phyloP scores from a whole-genome alignment of 2,329 filamentous ascomycete genomes.

The Westerdykella aurantiaca region DNA sequence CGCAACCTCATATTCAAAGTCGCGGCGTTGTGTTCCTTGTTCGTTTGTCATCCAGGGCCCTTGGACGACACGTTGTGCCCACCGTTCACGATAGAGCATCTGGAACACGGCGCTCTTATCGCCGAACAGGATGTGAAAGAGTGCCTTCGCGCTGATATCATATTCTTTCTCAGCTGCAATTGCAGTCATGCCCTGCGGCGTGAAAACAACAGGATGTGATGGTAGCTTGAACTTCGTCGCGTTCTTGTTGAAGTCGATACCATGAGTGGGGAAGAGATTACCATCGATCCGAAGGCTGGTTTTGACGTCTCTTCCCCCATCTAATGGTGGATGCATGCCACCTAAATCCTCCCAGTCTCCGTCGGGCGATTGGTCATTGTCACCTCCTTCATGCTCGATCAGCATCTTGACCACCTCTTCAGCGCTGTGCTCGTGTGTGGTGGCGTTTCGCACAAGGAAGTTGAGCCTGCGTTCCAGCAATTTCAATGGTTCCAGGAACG shows the following conservation, averaged over 20 bases:
- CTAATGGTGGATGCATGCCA: slow-evolving; percentile 50
- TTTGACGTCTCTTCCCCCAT: slow-evolving; percentile 52
- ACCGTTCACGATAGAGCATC: slow-evolving; percentile 70
- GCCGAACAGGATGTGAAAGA: slow-evolving; percentile 94
- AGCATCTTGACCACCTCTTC: slow-evolving; percentile 67
- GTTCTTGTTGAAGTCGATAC: slow-evolving; percentile 40
- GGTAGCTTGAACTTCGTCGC: slow-evolving; percentile 75
- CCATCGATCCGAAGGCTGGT: slow-evolving; percentile 58
- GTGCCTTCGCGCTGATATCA: slow-evolving; percentile 84
- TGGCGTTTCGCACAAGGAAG: slow-evolving; percentile 73
- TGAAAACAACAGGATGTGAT: slow-evolving; percentile 71
- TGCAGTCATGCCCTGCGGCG: slow-evolving; percentile 73
- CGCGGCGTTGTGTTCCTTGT: slow-evolving; percentile 64
- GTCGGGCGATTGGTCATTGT: slow-evolving; percentile 57
- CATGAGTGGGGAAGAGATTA: slow-evolving; percentile 47
- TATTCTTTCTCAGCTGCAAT: slow-evolving; percentile 75
- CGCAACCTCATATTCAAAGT: slow-evolving; percentile 76
- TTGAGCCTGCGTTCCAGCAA: slow-evolving; percentile 80
- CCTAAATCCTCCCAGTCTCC: slow-evolving; percentile 67
- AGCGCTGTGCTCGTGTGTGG: slow-evolving; percentile 64
- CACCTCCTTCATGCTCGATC: slow-evolving; percentile 64
- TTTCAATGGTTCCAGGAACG: slow-evolving; percentile 81
- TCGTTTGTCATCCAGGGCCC: slow-evolving; percentile 75
- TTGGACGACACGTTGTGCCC: slow-evolving; percentile 59
- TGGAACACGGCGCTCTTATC: slow-evolving; percentile 95